Evolutionary conservation across 306 rosid species (phyloP), one percentile per base, ranked within the genome.

Genomic region (Erythrophleum fordii): DNA sequence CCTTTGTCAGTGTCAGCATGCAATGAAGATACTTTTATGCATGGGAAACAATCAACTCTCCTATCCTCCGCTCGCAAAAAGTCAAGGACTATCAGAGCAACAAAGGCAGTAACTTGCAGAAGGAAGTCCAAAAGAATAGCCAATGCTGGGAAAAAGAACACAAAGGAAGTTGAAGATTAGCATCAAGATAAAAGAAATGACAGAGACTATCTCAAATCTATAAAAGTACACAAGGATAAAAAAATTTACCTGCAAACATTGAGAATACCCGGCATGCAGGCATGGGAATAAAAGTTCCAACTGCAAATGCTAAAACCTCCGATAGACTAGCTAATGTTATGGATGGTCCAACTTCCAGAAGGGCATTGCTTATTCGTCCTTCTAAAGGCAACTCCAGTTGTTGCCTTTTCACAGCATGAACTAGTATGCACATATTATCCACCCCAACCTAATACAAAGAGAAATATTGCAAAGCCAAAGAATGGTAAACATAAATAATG

Each of bases 191-290:
- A 83, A 74, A 25, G 77, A 58, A 77, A 78, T 8, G 65, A 70
- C 29, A 14, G 68, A 20, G 74, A 80, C 80, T 53, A 76, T 66
- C 58, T 67, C 76, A 53, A 51, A 75, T 14, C 55, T 52, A 53
- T 74, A 69, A 41, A 78, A 72, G 58, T 71, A 66, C 73, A 56
- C 74, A 68, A 74, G 78, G 45, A 70, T 56, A 55, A 65, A 66
- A 75, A 31, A 65, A 60, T 28, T 58, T 77, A 93, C 99, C 98
- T 69, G 99, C 99, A 91, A 95, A 95, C 99, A 95, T 95, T 87
- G 99, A 93, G 91, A 95, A 95, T 67, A 95, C 98, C 18, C 99
- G 98, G 81, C 97, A 91, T 26, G 99, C 99, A 70, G 99, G 98
- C 98, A 92, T 95, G 69, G 99, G 94, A 88, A 95, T 95, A 83